phyloP scores from a whole-genome alignment of 139 green algal genomes.

The Chlorella sp. region DNA sequence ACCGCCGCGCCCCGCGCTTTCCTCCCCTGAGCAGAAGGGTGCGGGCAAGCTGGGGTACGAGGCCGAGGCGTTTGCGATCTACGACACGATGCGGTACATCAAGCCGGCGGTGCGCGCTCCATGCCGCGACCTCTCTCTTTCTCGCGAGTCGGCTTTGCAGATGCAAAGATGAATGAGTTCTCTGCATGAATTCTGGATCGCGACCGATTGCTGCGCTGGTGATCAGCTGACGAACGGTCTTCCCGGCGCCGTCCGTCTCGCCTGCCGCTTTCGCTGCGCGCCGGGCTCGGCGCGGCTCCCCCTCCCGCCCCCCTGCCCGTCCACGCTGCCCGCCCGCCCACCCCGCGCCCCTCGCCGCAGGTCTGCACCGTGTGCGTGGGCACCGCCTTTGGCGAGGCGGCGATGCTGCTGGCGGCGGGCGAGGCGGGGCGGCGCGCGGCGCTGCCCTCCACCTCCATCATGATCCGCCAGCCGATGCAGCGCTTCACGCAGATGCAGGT shows the following conservation, averaged over 20 bases:
- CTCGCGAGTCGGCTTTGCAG: not conserved
- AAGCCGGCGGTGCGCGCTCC: constrained; percentile 74
- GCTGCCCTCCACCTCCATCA: constrained; percentile 94
- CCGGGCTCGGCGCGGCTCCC: too few species aligned
- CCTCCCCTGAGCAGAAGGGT: constrained; percentile 88
- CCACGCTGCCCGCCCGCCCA: too few species aligned
- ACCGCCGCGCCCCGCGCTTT: too few species aligned
- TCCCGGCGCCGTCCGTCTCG: too few species aligned
- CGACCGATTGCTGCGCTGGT: too few species aligned
- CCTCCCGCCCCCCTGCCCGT: too few species aligned
- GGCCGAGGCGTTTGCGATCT: constrained; percentile 97
- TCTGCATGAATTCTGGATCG: too few species aligned
- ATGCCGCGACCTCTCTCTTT: not conserved
- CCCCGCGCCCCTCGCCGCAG: too few species aligned
- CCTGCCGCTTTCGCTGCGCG: too few species aligned
- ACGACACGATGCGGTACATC: constrained; percentile 96
- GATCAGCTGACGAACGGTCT: too few species aligned
- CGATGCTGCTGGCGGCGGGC: constrained; percentile 92
- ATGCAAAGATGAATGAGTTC: too few species aligned
- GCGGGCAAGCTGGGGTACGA: constrained; percentile 96
- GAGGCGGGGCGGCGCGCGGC: constrained; percentile 80
- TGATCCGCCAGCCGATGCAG: constrained; percentile 96
- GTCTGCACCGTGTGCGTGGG: constrained; percentile 92
- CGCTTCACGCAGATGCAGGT: constrained; percentile 82
- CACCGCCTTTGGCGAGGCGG: constrained; percentile 95